These are phyloP conservation scores for Pichia sp. DNA, from an alignment of 1,139 yeast genomes.

Conservation along the genomic window DNA sequence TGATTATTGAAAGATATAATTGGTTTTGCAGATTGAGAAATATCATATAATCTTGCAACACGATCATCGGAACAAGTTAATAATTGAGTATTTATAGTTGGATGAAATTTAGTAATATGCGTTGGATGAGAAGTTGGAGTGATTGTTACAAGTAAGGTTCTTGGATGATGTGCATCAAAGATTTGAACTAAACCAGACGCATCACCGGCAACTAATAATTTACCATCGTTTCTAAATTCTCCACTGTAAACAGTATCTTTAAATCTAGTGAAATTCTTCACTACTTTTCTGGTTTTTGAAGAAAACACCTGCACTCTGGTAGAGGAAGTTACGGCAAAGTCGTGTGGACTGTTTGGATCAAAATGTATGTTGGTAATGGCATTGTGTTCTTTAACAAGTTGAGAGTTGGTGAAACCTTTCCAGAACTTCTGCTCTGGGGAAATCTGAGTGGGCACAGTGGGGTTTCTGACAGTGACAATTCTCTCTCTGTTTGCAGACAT, in stretches of 20 bases:
- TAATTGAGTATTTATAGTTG: conserved; percentile 61
- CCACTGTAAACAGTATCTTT: conserved; percentile 88
- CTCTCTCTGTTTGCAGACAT: conserved; percentile 82
- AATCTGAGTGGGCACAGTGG: conserved; percentile 75
- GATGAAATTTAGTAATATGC: conserved; percentile 91
- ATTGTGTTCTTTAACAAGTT: conserved; percentile 87
- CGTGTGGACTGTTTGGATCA: conserved; percentile 82
- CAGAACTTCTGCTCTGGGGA: conserved; percentile 95
- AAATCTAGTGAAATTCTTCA: conserved; percentile 83
- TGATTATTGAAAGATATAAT: conserved; percentile 68
- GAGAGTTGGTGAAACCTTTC: conserved; percentile 80
- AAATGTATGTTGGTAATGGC: conserved; percentile 84
- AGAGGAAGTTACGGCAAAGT: conserved; percentile 89
- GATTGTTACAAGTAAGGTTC: conserved; percentile 72
- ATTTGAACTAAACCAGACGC: conserved; percentile 82
- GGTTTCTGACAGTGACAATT: conserved; percentile 62
- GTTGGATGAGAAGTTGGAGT: conserved; percentile 83
- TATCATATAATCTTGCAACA: conserved; percentile 79
- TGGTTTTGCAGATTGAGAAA: conserved; percentile 69
- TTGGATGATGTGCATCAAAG: conserved; percentile 67
- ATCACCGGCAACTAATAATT: conserved; percentile 79
- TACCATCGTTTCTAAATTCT: conserved; percentile 78
- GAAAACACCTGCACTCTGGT: conserved; percentile 90
- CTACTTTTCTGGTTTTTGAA: conserved; percentile 85
- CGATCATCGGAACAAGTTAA: conserved; percentile 91